Evolutionary conservation across 495 filamentous ascomycete species (phyloP).

Genomic region (Cairneyella variabilis): DNA sequence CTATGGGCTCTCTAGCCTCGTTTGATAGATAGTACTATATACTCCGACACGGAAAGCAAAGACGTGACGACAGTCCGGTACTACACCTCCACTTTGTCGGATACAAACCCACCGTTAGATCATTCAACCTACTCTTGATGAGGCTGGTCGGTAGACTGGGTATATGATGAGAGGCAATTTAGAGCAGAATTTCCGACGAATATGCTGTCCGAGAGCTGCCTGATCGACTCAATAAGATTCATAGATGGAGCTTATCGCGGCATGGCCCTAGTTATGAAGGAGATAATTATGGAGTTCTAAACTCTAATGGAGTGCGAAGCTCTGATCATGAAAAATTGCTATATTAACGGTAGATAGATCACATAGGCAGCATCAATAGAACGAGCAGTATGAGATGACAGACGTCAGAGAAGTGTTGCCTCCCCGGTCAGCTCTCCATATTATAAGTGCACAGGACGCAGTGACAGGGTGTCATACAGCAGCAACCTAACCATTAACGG

Average conservation of each 20-base stretch:
- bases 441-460: background rate
- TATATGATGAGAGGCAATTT: background rate
- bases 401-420: background rate
- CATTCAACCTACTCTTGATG: background rate
- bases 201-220: background rate
- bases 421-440: background rate
- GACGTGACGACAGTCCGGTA: too few relatives aligned
- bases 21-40: too few relatives aligned
- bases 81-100: background rate
- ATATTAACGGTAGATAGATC: background rate
- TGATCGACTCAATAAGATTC: background rate
- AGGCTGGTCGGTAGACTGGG: background rate
- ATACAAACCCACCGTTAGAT: background rate
- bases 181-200: background rate
- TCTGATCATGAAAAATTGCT: background rate
- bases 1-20: too few relatives aligned
- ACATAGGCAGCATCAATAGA: background rate
- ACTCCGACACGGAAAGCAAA: too few relatives aligned
- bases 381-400: background rate
- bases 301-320: background rate
- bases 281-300: background rate
- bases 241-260: background rate
- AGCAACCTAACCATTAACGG: background rate
- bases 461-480: background rate
- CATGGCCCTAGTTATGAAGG: background rate